These are phyloP conservation scores for Citrus unshiu DNA, from an alignment of 345 rosid species.

Conservation along the genomic window DNA sequence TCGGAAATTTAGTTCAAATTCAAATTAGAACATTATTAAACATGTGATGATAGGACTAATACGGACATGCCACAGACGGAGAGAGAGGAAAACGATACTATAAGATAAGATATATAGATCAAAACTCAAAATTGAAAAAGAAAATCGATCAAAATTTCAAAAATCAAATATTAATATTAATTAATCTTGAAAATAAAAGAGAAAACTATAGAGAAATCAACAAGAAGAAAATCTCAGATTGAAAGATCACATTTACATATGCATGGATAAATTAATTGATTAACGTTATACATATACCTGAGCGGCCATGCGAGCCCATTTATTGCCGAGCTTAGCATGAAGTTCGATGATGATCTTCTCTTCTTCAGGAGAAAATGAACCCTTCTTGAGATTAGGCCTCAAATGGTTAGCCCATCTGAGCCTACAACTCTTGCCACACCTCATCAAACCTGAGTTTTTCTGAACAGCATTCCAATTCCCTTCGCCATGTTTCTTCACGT, in stretches of 20 bases:
- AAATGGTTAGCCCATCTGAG: constrained; percentile 92
- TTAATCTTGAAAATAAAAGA: neutral
- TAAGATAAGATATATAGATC: too few relatives aligned
- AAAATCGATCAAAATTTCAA: neutral
- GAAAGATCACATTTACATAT: neutral
- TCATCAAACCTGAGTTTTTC: constrained; percentile 63
- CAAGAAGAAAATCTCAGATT: too few relatives aligned
- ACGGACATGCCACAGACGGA: neutral
- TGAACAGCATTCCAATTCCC: constrained; percentile 86
- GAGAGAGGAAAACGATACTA: neutral
- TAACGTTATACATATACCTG: constrained; percentile 42
- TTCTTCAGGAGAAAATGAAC: constrained; percentile 63
- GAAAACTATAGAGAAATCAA: too few relatives aligned
- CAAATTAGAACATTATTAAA: neutral
- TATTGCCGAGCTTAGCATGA: constrained; percentile 77
- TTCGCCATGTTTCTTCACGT: constrained; percentile 72
- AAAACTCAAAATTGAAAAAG: neutral
- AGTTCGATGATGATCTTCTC: constrained; percentile 73
- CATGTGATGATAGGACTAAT: neutral
- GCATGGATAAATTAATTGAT: neutral
- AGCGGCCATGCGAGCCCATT: constrained; percentile 96
- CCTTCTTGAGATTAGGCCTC: constrained; percentile 79
- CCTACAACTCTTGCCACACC: constrained; percentile 89
- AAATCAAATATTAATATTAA: neutral
- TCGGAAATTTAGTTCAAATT: too few relatives aligned